These are phyloP conservation scores for Sporothrix variecibatus DNA, from an alignment of 2,329 filamentous ascomycete genomes.

Conservation along the genomic window DNA sequence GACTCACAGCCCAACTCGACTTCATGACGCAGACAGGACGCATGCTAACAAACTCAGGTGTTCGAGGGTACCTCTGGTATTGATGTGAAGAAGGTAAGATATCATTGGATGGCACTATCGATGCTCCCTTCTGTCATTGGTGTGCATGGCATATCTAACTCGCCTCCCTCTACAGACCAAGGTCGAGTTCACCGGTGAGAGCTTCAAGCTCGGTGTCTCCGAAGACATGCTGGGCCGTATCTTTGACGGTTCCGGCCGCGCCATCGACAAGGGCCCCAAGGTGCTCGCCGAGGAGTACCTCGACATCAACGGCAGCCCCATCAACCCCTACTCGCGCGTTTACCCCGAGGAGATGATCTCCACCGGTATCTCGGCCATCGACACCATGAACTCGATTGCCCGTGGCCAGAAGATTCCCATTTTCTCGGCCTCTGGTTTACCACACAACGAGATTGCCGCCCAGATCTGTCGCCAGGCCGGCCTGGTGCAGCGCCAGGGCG, in stretches of 20 bases:
- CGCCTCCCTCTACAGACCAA: constrained; percentile 65
- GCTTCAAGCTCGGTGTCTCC: constrained; percentile 96
- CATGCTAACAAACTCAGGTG: constrained; percentile 60
- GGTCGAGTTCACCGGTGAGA: constrained; percentile 96
- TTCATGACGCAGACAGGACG: constrained; percentile 25
- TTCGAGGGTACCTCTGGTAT: constrained; percentile 97
- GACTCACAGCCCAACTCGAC: neutral
- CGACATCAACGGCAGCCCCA: constrained; percentile 98
- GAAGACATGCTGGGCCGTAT: constrained; percentile 99
- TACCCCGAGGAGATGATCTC: constrained; percentile 99
- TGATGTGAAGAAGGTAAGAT: constrained; percentile 92
- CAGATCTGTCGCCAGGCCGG: constrained; percentile 98
- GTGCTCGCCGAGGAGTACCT: constrained; percentile 97
- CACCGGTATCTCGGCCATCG: constrained; percentile 97
- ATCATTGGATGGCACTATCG: neutral
- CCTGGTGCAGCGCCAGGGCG: constrained; percentile 75
- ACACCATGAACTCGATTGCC: constrained; percentile 97
- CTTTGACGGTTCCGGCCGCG: constrained; percentile 95
- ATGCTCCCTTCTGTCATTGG: neutral
- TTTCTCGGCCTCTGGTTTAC: constrained; percentile 96
- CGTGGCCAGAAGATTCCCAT: constrained; percentile 99
- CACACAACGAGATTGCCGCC: constrained; percentile 98
- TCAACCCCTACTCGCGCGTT: constrained; percentile 96
- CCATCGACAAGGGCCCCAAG: constrained; percentile 98
- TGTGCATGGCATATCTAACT: neutral